A percentile compares a stretch with the other conserved stretches of the same genome.
Conservation (phyloP, 192 early-diverging fungal genomes). For the Backusella tarrabulga region DNA sequence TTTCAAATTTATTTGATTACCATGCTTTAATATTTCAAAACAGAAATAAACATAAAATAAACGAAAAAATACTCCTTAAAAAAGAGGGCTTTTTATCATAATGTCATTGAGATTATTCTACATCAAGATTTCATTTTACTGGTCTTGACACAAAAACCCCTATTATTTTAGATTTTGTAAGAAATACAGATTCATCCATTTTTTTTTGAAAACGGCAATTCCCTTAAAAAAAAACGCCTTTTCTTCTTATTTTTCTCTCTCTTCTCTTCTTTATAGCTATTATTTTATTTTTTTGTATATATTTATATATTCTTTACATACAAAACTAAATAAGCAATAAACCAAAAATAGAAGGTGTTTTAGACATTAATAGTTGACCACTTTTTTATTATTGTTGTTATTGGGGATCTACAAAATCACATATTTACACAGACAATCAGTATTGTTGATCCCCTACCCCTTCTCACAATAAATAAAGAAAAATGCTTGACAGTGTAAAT, state of each 20-base stretch:
- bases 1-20: background rate
- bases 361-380: background rate
- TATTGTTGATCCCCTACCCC: background rate
- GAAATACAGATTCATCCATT: background rate
- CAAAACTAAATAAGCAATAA: background rate
- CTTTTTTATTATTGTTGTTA: background rate
- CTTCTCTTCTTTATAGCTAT: background rate
- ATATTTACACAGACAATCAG: background rate
- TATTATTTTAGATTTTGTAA: background rate
- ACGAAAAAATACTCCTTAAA: background rate
- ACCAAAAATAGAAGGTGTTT: background rate
- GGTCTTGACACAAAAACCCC: background rate
- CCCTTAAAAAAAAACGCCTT: background rate
- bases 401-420: background rate
- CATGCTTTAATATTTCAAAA: background rate
- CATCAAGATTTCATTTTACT: slow-evolving; percentile 1
- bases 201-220: background rate
- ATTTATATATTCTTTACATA: background rate
- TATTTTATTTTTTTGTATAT: background rate
- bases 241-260: background rate
- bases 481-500: slow-evolving; percentile 5
- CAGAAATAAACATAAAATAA: background rate
- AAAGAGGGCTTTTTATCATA: background rate
- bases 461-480: background rate
- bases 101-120: background rate